Percentiles rank a stretch among this genome's conserved stretches.
Evolutionary conservation across 805 yeast species (phyloP).

Genomic region (Allodekkera sacchari): DNA sequence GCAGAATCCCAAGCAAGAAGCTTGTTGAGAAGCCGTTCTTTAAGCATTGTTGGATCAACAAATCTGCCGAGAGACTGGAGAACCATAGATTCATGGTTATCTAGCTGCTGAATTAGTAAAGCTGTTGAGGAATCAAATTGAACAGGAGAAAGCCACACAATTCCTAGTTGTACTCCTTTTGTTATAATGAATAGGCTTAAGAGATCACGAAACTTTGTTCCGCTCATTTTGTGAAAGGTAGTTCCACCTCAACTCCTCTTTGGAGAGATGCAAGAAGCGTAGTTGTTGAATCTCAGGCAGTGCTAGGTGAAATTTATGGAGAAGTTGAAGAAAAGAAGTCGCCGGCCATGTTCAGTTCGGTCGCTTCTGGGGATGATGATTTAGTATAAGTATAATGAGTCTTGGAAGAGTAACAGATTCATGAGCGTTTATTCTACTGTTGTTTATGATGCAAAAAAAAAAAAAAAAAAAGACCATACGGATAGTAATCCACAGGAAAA

Average conservation of each 20-base stretch:
- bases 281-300: too few relatives aligned
- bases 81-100: conserved; percentile 6
- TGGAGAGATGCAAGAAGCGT: background rate
- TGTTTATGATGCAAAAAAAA: too few relatives aligned
- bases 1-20: conserved; percentile 83
- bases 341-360: too few relatives aligned
- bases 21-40: conserved; percentile 32
- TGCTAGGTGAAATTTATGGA: too few relatives aligned
- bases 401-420: too few relatives aligned
- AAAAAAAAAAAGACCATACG: too few relatives aligned
- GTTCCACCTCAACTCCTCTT: too few relatives aligned
- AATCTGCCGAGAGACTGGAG: background rate
- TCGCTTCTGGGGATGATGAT: too few relatives aligned
- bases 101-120: conserved; percentile 24
- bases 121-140: conserved; percentile 44
- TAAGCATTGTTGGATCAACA: conserved; percentile 3
- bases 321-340: too few relatives aligned
- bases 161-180: conserved; percentile 25
- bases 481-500: too few relatives aligned
- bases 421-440: too few relatives aligned
- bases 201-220: background rate
- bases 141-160: conserved; percentile 32
- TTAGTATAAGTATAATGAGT: too few relatives aligned
- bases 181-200: background rate
- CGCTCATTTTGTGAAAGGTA: background rate